Conservation (phyloP, 1,139 yeast species). For the Kazachstania sp. region DNA sequence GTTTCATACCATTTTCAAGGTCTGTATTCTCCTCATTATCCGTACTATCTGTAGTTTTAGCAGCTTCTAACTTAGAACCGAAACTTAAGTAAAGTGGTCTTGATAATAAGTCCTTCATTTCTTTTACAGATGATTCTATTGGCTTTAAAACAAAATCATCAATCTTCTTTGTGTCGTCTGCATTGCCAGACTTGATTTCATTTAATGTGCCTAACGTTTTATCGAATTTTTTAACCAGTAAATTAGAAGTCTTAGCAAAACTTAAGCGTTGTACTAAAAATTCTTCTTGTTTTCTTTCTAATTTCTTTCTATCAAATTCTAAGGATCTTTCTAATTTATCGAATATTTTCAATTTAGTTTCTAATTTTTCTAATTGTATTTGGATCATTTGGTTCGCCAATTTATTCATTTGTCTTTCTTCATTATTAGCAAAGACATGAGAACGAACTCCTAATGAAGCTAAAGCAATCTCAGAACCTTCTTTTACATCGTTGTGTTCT, state of each 20-base stretch:
- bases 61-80: constrained; percentile 10
- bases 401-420: constrained; percentile 70
- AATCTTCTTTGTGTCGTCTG: constrained; percentile 1
- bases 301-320: constrained; percentile 66
- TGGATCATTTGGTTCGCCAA: constrained; percentile 54
- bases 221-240: constrained; percentile 21
- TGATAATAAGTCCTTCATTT: constrained; percentile 42
- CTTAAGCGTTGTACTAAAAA: constrained; percentile 70
- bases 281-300: constrained; percentile 75
- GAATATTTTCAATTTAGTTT: constrained; percentile 63
- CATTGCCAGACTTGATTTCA: not conserved
- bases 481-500: constrained; percentile 26
- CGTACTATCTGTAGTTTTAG: constrained; percentile 8
- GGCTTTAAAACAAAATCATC: constrained; percentile 5
- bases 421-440: constrained; percentile 71
- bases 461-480: constrained; percentile 49
- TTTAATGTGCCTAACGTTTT: constrained; percentile 12
- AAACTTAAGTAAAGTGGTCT: constrained; percentile 40
- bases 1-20: constrained; percentile 42
- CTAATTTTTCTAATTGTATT: constrained; percentile 65
- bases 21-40: constrained; percentile 5
- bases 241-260: constrained; percentile 34
- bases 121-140: constrained; percentile 30
- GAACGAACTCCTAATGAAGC: constrained; percentile 75
- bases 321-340: constrained; percentile 66